These are phyloP conservation scores for Suillus cothurnatus DNA, from an alignment of 768 basidiomycete species.

Conservation along the genomic window DNA sequence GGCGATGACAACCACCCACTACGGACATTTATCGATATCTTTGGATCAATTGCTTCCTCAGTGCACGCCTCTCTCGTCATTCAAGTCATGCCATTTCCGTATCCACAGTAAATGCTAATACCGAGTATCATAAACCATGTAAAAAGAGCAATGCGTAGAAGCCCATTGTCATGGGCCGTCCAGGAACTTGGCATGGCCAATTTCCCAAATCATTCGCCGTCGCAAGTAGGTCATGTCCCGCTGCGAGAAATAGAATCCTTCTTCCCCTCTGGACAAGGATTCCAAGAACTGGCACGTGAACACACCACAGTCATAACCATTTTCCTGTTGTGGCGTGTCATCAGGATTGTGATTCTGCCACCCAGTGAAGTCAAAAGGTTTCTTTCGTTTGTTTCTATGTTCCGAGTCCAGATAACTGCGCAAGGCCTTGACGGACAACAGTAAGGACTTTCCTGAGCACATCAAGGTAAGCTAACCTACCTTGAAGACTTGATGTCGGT, in stretches of 20 bases:
- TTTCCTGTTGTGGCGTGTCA: conserved; percentile 89
- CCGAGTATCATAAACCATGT: conserved; percentile 9
- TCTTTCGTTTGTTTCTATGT: conserved; percentile 84
- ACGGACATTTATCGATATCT: neutral
- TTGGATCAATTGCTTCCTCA: conserved; percentile 6
- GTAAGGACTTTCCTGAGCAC: neutral
- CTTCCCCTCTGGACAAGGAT: conserved; percentile 74
- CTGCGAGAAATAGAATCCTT: conserved; percentile 78
- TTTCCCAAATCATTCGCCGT: conserved; percentile 90
- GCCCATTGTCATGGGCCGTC: conserved; percentile 43
- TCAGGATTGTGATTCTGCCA: conserved; percentile 75
- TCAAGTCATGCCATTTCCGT: conserved; percentile 12
- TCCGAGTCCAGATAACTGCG: conserved; percentile 82
- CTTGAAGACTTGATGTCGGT: conserved; percentile 60
- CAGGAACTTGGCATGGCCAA: conserved; percentile 63
- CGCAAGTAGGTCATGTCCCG: conserved; percentile 83
- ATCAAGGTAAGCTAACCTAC: conserved; percentile 41
- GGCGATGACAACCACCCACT: conserved; percentile 50
- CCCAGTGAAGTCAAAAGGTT: conserved; percentile 80
- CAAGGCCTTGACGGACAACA: conserved; percentile 49
- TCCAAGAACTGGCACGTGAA: conserved; percentile 95
- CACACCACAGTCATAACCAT: conserved; percentile 94
- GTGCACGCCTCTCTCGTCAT: conserved; percentile 3
- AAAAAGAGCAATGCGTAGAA: conserved; percentile 1
- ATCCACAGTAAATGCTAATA: conserved; percentile 10